Evolutionary conservation across 2,329 filamentous ascomycete species (phyloP).

Genomic region (Madurella mycetomatis): DNA sequence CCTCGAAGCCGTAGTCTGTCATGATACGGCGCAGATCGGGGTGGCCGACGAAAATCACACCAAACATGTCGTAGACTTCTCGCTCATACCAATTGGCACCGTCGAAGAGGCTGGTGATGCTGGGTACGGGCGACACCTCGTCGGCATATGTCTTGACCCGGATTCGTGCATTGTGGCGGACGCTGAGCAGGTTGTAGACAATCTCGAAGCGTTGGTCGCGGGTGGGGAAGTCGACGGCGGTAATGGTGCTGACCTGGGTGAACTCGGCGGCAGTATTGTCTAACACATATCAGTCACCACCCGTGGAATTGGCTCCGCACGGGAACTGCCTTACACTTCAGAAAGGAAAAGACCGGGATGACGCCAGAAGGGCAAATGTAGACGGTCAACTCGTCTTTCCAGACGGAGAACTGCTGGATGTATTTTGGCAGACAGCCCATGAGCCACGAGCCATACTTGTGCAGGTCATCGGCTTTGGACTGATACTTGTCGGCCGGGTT

Average conservation of each 20-base stretch:
- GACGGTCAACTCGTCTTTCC: constrained; percentile 97
- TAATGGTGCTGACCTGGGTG: constrained; percentile 89
- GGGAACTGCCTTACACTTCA: constrained; percentile 59
- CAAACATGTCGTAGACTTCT: constrained; percentile 96
- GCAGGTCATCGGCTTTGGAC: constrained; percentile 79
- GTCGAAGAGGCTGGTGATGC: constrained; percentile 79
- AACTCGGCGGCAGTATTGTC: constrained; percentile 97
- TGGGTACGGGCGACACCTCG: constrained; percentile 89
- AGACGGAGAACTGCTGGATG: constrained; percentile 97
- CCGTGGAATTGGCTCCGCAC: not conserved
- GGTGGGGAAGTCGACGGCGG: constrained; percentile 92
- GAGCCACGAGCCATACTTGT: constrained; percentile 93
- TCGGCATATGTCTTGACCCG: constrained; percentile 98
- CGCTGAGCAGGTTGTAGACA: constrained; percentile 93
- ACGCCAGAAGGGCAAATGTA: constrained; percentile 86
- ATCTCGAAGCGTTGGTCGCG: constrained; percentile 95
- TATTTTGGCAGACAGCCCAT: constrained; percentile 97
- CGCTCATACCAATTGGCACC: constrained; percentile 99
- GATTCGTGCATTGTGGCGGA: constrained; percentile 94
- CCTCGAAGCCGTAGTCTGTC: constrained; percentile 99
- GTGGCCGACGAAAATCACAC: constrained; percentile 93
- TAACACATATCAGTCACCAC: constrained; percentile 27
- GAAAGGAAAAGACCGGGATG: constrained; percentile 86
- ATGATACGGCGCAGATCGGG: constrained; percentile 95
- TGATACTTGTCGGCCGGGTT: constrained; percentile 93